phyloP scores from a whole-genome alignment of 305 asterid genomes.

The Rubia peregrina region DNA sequence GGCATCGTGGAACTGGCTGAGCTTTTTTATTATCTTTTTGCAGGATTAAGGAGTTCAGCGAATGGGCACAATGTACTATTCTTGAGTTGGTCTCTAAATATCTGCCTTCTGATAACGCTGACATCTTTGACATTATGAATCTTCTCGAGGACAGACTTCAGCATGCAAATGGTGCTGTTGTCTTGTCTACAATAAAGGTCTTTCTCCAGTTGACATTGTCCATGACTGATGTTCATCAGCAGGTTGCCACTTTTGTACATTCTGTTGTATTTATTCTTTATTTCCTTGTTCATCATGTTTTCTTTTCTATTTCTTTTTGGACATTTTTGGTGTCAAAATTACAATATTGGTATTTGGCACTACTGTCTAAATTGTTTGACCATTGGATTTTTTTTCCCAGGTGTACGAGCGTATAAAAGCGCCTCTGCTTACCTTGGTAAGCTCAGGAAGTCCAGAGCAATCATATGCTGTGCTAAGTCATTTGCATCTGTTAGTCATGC shows the following conservation, averaged over 20 bases:
- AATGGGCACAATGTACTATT: conserved; percentile 96
- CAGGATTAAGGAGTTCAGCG: conserved; percentile 93
- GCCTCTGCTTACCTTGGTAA: conserved; percentile 91
- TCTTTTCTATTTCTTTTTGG: background rate
- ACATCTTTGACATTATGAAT: conserved; percentile 98
- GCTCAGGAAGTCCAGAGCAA: conserved; percentile 99
- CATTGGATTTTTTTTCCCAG: conserved; percentile 24
- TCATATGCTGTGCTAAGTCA: conserved; percentile 95
- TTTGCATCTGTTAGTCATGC: conserved; percentile 93
- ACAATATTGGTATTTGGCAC: background rate
- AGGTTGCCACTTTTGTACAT: conserved; percentile 44
- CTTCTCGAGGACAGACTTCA: conserved; percentile 99
- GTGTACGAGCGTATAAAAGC: conserved; percentile 99
- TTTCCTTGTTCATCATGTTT: conserved; percentile 13
- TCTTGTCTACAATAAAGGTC: conserved; percentile 85
- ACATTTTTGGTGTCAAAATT: background rate
- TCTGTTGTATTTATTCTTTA: conserved; percentile 12
- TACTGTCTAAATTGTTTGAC: background rate
- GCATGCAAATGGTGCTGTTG: conserved; percentile 99
- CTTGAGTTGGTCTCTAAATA: conserved; percentile 88
- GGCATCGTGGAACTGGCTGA: background rate
- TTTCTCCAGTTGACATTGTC: conserved; percentile 93
- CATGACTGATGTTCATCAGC: conserved; percentile 99
- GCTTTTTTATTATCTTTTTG: conserved; percentile 23
- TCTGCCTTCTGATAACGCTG: conserved; percentile 82